Evolutionary conservation across 2,329 filamentous ascomycete species (phyloP).

Genomic region (Aspergillus niger): DNA sequence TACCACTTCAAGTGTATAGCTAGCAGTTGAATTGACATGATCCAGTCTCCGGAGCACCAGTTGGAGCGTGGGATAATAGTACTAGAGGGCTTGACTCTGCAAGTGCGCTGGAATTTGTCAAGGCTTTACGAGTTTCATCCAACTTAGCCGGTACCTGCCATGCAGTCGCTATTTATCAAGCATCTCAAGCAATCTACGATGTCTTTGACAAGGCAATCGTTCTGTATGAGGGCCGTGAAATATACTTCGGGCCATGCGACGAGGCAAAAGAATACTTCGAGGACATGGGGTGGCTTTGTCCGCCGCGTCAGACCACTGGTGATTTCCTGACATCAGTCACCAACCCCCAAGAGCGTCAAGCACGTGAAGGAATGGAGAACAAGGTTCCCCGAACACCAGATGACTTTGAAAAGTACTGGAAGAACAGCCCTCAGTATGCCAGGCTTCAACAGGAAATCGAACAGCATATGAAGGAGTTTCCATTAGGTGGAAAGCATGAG

Average conservation of each 20-base stretch:
- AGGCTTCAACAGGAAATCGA: constrained; percentile 39
- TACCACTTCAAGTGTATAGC: neutral
- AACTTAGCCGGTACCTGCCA: constrained; percentile 54
- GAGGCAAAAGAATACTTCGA: constrained; percentile 67
- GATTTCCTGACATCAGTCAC: constrained; percentile 73
- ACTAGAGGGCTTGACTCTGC: constrained; percentile 57
- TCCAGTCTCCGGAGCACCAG: constrained; percentile 38
- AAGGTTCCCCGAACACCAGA: constrained; percentile 66
- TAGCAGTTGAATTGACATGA: neutral
- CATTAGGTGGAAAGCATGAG: constrained; percentile 34
- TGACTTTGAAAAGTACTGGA: constrained; percentile 63
- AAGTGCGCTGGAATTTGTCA: constrained; percentile 61
- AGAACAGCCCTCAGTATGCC: constrained; percentile 37
- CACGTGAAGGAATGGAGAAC: constrained; percentile 60
- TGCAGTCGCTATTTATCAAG: constrained; percentile 62
- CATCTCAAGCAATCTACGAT: constrained; percentile 55
- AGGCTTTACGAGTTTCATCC: constrained; percentile 53
- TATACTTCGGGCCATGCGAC: constrained; percentile 68
- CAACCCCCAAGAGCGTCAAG: constrained; percentile 61
- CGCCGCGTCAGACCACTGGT: constrained; percentile 65
- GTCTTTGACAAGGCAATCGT: constrained; percentile 75
- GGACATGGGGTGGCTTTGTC: constrained; percentile 68
- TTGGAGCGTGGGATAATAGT: constrained; percentile 51
- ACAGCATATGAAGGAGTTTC: constrained; percentile 35
- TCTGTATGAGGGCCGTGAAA: constrained; percentile 74